A percentile compares a stretch with the other conserved stretches of the same genome.
Evolutionary conservation across 2,329 filamentous ascomycete genomes (phyloP).

Genomic region (Bipolaris bicolor): DNA sequence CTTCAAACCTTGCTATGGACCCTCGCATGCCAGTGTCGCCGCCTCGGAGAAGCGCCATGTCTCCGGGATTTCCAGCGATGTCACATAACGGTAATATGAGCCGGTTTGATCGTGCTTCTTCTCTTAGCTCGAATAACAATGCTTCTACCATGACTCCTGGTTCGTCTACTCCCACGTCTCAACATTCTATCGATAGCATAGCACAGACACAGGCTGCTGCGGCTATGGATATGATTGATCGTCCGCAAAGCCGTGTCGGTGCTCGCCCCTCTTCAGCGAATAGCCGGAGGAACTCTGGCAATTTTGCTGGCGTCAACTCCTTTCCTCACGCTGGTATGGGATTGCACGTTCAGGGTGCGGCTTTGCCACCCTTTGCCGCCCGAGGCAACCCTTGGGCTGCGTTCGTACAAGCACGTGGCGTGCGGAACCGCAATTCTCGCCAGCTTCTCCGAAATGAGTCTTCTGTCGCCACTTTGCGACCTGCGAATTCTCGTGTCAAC

Average conservation of each 20-base stretch:
- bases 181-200: constrained; percentile 34
- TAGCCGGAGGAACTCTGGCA: constrained; percentile 43
- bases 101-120: constrained; percentile 35
- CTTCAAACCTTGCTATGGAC: constrained; percentile 29
- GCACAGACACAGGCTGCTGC: constrained; percentile 38
- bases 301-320: constrained; percentile 39
- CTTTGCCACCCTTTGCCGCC: constrained; percentile 37
- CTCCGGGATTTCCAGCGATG: constrained; percentile 28
- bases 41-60: constrained; percentile 34
- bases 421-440: constrained; percentile 39
- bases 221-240: constrained; percentile 46
- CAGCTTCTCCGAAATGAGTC: constrained; percentile 48
- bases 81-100: constrained; percentile 20
- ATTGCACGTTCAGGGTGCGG: constrained; percentile 43
- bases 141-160: constrained; percentile 39
- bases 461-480: constrained; percentile 47
- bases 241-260: constrained; percentile 46
- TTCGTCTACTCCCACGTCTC: constrained; percentile 36
- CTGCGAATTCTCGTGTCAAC: constrained; percentile 43
- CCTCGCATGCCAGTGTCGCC: constrained; percentile 40
- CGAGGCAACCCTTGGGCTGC: constrained; percentile 48
- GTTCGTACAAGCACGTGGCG: constrained; percentile 40
- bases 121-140: constrained; percentile 38
- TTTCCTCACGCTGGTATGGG: constrained; percentile 42
- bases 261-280: constrained; percentile 45